Evolutionary conservation across 768 basidiomycete genomes (phyloP).

Genomic region (Chalciporus piperatus): DNA sequence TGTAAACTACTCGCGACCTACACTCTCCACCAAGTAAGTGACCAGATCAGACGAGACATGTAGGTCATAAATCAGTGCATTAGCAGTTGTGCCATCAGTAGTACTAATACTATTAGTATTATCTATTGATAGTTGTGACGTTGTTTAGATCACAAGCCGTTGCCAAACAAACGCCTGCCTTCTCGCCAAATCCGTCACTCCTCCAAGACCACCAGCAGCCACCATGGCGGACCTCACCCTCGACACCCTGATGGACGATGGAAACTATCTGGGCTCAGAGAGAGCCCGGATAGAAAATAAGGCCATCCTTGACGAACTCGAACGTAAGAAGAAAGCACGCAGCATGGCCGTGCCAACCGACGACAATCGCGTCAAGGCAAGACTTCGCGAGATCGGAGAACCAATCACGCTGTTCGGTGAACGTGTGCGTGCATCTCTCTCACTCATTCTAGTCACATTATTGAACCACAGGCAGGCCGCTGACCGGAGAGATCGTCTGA

Average conservation of each 20-base stretch:
- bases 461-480: constrained; percentile 62
- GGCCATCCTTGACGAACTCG: constrained; percentile 91
- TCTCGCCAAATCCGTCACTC: constrained; percentile 14
- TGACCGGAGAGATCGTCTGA: constrained; percentile 92
- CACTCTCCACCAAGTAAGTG: background rate
- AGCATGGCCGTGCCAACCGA: constrained; percentile 96
- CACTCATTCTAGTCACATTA: constrained; percentile 3
- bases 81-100: too few species aligned
- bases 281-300: constrained; percentile 78
- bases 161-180: constrained; percentile 34
- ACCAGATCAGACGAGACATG: background rate
- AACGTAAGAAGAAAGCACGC: constrained; percentile 93
- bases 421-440: constrained; percentile 61
- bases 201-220: constrained; percentile 3
- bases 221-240: constrained; percentile 73
- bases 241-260: constrained; percentile 77
- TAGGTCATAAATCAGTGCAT: background rate
- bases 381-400: constrained; percentile 90
- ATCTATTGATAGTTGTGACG: too few species aligned
- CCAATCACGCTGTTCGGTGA: constrained; percentile 98
- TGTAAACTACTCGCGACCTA: background rate
- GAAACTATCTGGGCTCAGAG: constrained; percentile 69
- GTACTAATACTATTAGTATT: too few species aligned
- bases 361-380: constrained; percentile 86
- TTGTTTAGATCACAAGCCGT: constrained; percentile 33